Evolutionary conservation across 305 asterid species (phyloP).

Genomic region (Withania somnifera): DNA sequence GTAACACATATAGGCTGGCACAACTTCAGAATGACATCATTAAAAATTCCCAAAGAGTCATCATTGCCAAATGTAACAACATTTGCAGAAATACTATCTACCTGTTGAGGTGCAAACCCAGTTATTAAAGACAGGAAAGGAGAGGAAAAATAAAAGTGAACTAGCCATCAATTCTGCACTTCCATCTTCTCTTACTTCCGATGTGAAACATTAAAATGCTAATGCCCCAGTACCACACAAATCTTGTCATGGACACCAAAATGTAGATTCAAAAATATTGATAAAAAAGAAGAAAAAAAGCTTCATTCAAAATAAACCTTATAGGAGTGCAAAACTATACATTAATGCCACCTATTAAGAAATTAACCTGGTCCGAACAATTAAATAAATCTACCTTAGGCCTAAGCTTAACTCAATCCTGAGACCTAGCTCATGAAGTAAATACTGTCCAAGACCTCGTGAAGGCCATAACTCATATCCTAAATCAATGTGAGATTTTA

Average conservation of each 20-base stretch:
- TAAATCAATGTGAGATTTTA: background rate
- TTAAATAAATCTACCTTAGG: background rate
- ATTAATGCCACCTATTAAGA: background rate
- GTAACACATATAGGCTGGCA: conserved; percentile 62
- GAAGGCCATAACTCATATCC: background rate
- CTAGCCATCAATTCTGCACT: background rate
- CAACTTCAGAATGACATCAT: conserved; percentile 45
- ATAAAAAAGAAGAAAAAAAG: background rate
- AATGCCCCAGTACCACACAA: background rate
- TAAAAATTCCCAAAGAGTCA: conserved; percentile 33
- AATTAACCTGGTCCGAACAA: background rate
- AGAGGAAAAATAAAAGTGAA: background rate
- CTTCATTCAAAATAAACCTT: background rate
- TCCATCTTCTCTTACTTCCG: background rate
- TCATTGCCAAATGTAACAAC: conserved; percentile 20
- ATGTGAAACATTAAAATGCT: background rate
- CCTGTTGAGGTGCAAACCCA: conserved; percentile 36
- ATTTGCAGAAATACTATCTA: conserved; percentile 38
- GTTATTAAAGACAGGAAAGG: background rate
- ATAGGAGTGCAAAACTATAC: background rate
- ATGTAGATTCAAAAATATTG: background rate
- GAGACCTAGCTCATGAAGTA: background rate
- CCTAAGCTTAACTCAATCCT: background rate
- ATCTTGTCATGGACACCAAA: background rate
- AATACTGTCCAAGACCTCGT: background rate